Base-by-base conservation (phyloP, 495 filamentous ascomycete species). In the Talaromyces nanjingensis region DNA sequence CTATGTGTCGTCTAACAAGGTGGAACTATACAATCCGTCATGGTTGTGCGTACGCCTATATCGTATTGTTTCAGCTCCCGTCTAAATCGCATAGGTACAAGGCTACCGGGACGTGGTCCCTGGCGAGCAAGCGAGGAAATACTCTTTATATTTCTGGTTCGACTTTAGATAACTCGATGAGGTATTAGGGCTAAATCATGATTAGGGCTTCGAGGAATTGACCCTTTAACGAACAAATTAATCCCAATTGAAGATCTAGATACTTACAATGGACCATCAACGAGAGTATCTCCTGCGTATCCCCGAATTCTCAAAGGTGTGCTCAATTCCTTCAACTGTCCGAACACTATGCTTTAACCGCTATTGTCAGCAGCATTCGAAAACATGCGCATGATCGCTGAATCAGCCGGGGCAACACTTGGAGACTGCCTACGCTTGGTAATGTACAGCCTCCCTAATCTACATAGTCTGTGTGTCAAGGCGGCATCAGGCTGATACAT, bases 311-410 rank as follows among this genome's bases (percentile, higher is more conserved):
- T 24, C 53, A 55, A 25, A 55, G 42, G 42, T 18, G 42, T 45
- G n/a, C 42, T 27, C 27, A 27, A 27, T 27, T 27, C 27, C 27
- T 27, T 27, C 27, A 27, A 27, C 27, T 27, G 27, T 27, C 27
- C 27, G 27, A 27, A 5, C 27, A 27, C 27, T 27, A 27, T 27
- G 11, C 11, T 37, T 37, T 37, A 6, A 37, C 9, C 11, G 33
- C 6, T 27, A 27, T 37, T 22, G 8, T 27, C 27, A 27, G 27
- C 27, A 24, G 53, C 53, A 25, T 55, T 55, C 22, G 53, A 55
- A n/a, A 55, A 55, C 53, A 11, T 55, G 53, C n/a, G 53, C 53
- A 55, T 29, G 27, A 55, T 22, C 20, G 53, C 53, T n/a, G 53
- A 37, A 55, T 55, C 53, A 27, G n/a, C 20, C 6, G 53, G 20